Evolutionary conservation across 2,329 filamentous ascomycete genomes (phyloP), one percentile per base, ranked within the genome.

Genomic region (Purpureocillium lavendulum): DNA sequence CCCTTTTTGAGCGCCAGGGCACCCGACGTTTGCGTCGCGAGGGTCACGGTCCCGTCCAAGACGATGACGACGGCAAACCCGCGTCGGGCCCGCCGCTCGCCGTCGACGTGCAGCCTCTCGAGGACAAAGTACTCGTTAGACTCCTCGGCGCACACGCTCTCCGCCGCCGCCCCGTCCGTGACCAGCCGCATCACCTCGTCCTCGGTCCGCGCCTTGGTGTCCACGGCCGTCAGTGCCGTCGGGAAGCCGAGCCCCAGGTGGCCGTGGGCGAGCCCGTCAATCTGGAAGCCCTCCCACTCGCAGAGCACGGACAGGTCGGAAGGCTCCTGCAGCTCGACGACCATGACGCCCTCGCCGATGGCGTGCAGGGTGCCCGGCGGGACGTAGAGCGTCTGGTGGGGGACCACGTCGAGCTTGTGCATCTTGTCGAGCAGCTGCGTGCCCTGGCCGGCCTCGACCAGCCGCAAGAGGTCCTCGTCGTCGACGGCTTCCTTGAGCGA

Each of bases 301-400:
- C 48, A 46, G 1, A 49, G 32, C 7, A 53, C 40, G 12, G 40
- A 49, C 18, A 49, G 11, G 29, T 49, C 46, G 13, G 44, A 42
- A 7, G 50, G 45, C 21, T 50, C 45, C 26, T 51, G 42, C 0
- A 48, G 35, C 32, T 52, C 46, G 11, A 51, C 40, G 4, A 49
- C 31, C 14, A 53, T 31, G 24, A 43, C 28, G n/a, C 45, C 45
- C 15, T 50, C 37, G 10, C 49, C 46, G 8, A 54, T 51, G 28
- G 49, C 38, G 34, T 52, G 50, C 30, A 54, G 41, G 6, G 41
- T 45, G 2, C 49, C 45, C 2, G 45, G 42, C 7, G 45, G 43
- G 2, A 50, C 46, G 34, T 49, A 47, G n/a, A 50, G 37, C 2
- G 43, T 49, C 36, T 49, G 48, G 13, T 45, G 42, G 8, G 45